These are phyloP conservation scores for Entophlyctis helioformis DNA, from an alignment of 192 early-diverging fungal species.

Conservation along the genomic window DNA sequence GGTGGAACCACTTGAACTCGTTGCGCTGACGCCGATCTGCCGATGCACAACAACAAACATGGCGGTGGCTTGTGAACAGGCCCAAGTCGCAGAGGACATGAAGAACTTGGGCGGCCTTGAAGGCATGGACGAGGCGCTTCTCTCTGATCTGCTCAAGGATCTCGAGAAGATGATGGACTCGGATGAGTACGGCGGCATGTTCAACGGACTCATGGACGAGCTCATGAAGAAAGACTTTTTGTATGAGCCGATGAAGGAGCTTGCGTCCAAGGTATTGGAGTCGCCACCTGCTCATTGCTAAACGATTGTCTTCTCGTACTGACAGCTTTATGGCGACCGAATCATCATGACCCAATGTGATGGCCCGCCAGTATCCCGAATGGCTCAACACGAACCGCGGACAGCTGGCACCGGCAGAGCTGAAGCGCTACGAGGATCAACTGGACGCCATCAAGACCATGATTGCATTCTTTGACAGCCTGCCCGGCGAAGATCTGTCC, in stretches of 20 bases:
- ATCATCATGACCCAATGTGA: neutral
- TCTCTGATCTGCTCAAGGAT: slow-evolving; percentile 79
- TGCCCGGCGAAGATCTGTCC: slow-evolving; percentile 46
- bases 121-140: slow-evolving; percentile 45
- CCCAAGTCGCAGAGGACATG: slow-evolving; percentile 12
- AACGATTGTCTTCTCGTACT: neutral
- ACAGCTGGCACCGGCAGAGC: slow-evolving; percentile 58
- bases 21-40: neutral
- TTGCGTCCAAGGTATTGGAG: slow-evolving; percentile 62
- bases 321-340: neutral
- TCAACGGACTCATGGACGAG: slow-evolving; percentile 82
- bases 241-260: slow-evolving; percentile 92
- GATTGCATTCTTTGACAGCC: slow-evolving; percentile 63
- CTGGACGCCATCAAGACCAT: slow-evolving; percentile 67
- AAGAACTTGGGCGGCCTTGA: slow-evolving; percentile 6
- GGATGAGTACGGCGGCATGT: slow-evolving; percentile 71
- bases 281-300: neutral
- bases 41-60: neutral
- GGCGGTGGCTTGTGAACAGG: too few species aligned
- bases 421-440: slow-evolving; percentile 68
- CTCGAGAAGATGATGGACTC: slow-evolving; percentile 65
- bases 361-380: slow-evolving; percentile 60
- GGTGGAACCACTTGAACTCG: neutral
- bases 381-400: slow-evolving; percentile 74
- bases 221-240: slow-evolving; percentile 88